A percentile compares a stretch with the other conserved stretches of the same genome.
These are phyloP conservation scores for Wolfiporia cocos DNA, from an alignment of 1,284 basidiomycete species.

Conservation along the genomic window DNA sequence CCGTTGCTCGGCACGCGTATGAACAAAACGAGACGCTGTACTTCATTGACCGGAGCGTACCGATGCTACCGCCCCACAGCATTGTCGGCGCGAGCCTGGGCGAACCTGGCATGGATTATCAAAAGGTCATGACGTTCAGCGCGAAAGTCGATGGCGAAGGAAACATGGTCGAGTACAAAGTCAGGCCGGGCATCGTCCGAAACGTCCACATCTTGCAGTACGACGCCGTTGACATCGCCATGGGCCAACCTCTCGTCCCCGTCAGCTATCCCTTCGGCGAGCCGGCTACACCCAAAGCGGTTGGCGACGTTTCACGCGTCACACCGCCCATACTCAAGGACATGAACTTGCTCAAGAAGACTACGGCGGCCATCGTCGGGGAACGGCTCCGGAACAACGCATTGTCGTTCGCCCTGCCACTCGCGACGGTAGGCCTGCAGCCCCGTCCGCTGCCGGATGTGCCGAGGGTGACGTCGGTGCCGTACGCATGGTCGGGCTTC, in stretches of 20 bases:
- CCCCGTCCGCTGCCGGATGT: conserved; percentile 17
- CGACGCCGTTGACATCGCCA: conserved; percentile 52
- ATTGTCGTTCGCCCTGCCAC: conserved; percentile 2
- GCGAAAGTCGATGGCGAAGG: conserved; percentile 62
- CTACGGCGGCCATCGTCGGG: conserved; percentile 7
- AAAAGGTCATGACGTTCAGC: conserved; percentile 79
- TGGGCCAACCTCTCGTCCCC: conserved; percentile 30
- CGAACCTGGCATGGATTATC: conserved; percentile 32
- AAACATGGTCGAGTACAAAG: conserved; percentile 62
- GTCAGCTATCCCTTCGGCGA: conserved; percentile 41
- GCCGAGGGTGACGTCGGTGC: conserved; percentile 14
- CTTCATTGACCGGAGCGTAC: conserved; percentile 56
- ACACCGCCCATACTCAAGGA: too few species aligned
- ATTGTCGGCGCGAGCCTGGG: conserved; percentile 56
- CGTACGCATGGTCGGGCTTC: conserved; percentile 45
- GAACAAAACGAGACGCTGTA: conserved; percentile 50
- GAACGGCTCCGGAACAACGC: conserved; percentile 9
- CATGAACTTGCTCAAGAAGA: conserved; percentile 11
- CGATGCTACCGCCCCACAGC: conserved; percentile 56
- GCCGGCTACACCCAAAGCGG: not conserved
- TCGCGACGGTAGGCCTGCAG: conserved; percentile 9
- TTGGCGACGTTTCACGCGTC: too few species aligned
- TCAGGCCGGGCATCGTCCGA: conserved; percentile 68
- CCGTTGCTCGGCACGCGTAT: conserved; percentile 51
- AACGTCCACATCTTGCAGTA: conserved; percentile 72